Evolutionary conservation across 768 basidiomycete species (phyloP).

Genomic region (Serendipita vermifera): DNA sequence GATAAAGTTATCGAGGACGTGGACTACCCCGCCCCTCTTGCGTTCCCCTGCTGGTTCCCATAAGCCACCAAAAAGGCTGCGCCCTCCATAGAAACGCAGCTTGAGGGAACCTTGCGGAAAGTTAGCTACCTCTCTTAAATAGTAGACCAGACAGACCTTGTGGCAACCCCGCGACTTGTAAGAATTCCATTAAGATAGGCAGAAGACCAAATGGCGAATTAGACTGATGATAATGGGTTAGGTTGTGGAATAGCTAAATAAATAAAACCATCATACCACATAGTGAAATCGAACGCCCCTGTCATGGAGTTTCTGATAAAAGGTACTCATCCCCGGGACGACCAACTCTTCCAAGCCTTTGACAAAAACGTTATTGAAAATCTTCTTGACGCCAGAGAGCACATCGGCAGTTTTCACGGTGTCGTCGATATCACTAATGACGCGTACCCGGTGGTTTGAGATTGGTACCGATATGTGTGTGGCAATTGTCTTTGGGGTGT

Average conservation of each 20-base stretch:
- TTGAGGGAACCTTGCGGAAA: slow-evolving; percentile 49
- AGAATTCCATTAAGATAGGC: slow-evolving; percentile 64
- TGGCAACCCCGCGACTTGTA: slow-evolving; percentile 56
- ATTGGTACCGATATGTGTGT: slow-evolving; percentile 28
- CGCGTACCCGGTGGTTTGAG: slow-evolving; percentile 50
- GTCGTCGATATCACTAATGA: slow-evolving; percentile 92
- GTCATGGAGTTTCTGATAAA: slow-evolving; percentile 15
- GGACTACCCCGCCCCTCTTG: slow-evolving; percentile 69
- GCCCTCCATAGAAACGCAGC: slow-evolving; percentile 73
- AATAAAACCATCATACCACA: slow-evolving; percentile 44
- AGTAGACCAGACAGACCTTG: slow-evolving; percentile 29
- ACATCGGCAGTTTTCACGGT: slow-evolving; percentile 76
- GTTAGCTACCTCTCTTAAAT: slow-evolving; percentile 5
- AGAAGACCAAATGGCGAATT: slow-evolving; percentile 81
- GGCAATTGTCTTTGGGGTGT: slow-evolving; percentile 5
- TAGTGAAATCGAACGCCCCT: slow-evolving; percentile 74
- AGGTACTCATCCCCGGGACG: slow-evolving; percentile 11
- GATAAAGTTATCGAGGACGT: slow-evolving; percentile 62
- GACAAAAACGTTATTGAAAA: slow-evolving; percentile 88
- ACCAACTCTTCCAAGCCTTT: slow-evolving; percentile 64
- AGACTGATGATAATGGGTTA: slow-evolving; percentile 35
- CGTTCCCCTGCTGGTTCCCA: slow-evolving; percentile 65
- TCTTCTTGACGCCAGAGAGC: slow-evolving; percentile 60
- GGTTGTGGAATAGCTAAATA: neutral
- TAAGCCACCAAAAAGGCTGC: slow-evolving; percentile 70